These are phyloP conservation scores for Tuber calosporum DNA, from an alignment of 495 filamentous ascomycete species.

Conservation along the genomic window DNA sequence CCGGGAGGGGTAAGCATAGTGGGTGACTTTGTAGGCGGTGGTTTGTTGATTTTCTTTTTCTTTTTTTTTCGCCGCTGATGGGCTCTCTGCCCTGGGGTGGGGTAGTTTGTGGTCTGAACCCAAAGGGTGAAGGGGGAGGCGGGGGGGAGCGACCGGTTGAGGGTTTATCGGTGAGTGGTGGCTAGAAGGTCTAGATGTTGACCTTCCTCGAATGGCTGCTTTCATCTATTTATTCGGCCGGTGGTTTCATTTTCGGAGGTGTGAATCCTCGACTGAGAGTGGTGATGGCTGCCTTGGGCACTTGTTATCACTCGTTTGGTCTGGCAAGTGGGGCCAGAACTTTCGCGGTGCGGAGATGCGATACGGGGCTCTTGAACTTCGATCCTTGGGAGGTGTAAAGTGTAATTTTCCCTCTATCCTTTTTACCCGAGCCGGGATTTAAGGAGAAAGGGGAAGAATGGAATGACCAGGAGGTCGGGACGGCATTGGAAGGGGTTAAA, in stretches of 20 bases:
- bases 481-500: background rate
- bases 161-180: background rate
- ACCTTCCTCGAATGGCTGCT: background rate
- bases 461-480: background rate
- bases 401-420: background rate
- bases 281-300: background rate
- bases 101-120: too few species aligned
- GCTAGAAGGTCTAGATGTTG: background rate
- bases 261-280: background rate
- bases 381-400: background rate
- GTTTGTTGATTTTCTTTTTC: background rate
- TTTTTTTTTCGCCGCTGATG: background rate
- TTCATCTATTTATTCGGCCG: background rate
- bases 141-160: background rate
- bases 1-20: too few species aligned
- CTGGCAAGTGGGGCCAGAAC: background rate
- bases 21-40: background rate
- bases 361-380: background rate
- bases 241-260: background rate
- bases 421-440: background rate
- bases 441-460: background rate
- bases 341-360: background rate
- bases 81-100: too few species aligned
- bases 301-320: background rate
- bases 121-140: too few species aligned